Conservation (phyloP, 2,329 filamentous ascomycete genomes). For the Dactylellina parvicollis region DNA sequence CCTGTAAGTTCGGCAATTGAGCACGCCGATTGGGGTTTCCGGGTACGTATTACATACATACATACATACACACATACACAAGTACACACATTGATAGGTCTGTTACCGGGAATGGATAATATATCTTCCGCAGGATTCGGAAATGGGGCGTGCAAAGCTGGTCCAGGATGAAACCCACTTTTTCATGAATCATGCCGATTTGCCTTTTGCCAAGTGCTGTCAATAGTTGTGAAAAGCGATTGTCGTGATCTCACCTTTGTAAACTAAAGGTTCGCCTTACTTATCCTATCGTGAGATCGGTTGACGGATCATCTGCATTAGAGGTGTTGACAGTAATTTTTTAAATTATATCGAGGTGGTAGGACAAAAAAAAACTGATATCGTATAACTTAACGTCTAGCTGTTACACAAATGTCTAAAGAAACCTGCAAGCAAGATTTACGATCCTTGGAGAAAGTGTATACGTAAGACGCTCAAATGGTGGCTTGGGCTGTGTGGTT, state of each 20-base stretch:
- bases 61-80: background rate
- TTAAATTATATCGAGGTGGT: conserved; percentile 2
- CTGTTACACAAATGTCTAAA: conserved; percentile 38
- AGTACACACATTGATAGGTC: background rate
- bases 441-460: conserved; percentile 14
- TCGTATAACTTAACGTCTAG: conserved; percentile 27
- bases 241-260: background rate
- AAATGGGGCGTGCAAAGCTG: conserved; percentile 28
- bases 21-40: conserved; percentile 40
- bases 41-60: conserved; percentile 23
- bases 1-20: conserved; percentile 48
- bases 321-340: background rate
- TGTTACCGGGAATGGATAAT: conserved; percentile 47
- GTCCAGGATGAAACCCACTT: conserved; percentile 22
- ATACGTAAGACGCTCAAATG: conserved; percentile 28
- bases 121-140: conserved; percentile 54
- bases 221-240: background rate
- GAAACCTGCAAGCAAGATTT: conserved; percentile 13
- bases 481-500: conserved; percentile 19
- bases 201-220: background rate
- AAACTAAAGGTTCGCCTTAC: background rate
- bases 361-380: conserved; percentile 35
- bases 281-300: too few relatives aligned
- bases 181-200: conserved; percentile 7
- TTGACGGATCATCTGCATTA: too few relatives aligned